Percentiles rank a stretch among this genome's conserved stretches.
phyloP scores from a whole-genome alignment of 768 basidiomycete species.

The Boletus insuetus region DNA sequence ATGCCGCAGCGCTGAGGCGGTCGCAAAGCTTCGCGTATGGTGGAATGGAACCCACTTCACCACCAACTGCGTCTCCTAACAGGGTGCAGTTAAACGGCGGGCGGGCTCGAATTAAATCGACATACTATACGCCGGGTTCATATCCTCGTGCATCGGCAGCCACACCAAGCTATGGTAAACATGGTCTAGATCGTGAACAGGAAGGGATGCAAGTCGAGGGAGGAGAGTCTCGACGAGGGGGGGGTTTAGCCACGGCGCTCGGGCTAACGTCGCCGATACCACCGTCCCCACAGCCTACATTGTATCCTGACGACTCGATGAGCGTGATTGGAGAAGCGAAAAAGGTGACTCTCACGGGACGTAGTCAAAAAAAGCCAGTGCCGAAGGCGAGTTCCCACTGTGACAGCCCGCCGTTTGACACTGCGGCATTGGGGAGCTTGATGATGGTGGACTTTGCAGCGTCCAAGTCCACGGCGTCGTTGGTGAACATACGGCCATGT shows the following conservation, averaged over 20 bases:
- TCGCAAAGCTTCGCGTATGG: slow-evolving; percentile 50
- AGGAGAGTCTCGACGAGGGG: slow-evolving; percentile 43
- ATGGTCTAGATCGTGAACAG: slow-evolving; percentile 33
- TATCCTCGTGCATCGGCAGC: slow-evolving; percentile 54
- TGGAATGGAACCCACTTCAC: slow-evolving; percentile 50
- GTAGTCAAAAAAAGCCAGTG: slow-evolving; percentile 34
- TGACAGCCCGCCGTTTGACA: slow-evolving; percentile 34
- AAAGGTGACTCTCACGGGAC: slow-evolving; percentile 24
- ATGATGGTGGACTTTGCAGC: slow-evolving; percentile 60
- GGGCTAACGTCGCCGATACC: slow-evolving; percentile 35
- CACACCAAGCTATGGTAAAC: slow-evolving; percentile 34
- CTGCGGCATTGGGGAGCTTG: slow-evolving; percentile 53
- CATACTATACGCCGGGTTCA: slow-evolving; percentile 56
- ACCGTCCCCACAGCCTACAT: slow-evolving; percentile 58
- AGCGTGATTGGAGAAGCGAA: slow-evolving; percentile 49
- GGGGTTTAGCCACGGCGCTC: slow-evolving; percentile 39
- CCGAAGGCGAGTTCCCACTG: slow-evolving; percentile 19
- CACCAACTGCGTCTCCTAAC: slow-evolving; percentile 28
- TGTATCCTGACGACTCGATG: slow-evolving; percentile 73
- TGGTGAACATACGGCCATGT: slow-evolving; percentile 30
- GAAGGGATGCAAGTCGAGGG: slow-evolving; percentile 35
- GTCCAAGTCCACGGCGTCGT: slow-evolving; percentile 34
- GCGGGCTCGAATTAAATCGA: slow-evolving; percentile 65
- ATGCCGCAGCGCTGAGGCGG: slow-evolving; percentile 21
- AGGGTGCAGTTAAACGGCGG: slow-evolving; percentile 40